These are phyloP conservation scores for Hysterangium stoloniferum DNA, from an alignment of 768 basidiomycete genomes.

Conservation along the genomic window DNA sequence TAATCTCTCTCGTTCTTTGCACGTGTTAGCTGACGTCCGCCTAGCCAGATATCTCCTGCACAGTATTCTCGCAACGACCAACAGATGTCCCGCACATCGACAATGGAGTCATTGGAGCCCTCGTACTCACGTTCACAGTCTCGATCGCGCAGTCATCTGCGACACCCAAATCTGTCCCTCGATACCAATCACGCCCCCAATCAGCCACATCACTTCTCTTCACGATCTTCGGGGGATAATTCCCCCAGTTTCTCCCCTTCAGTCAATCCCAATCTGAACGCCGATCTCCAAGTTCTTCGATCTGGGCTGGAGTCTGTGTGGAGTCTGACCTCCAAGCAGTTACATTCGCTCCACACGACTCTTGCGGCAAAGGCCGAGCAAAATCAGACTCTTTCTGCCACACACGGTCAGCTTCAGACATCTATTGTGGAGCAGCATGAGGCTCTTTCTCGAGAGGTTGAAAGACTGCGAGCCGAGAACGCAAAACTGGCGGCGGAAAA, in stretches of 20 bases:
- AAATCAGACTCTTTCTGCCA: not conserved
- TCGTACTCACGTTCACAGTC: too few species aligned
- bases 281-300: not conserved
- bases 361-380: not conserved
- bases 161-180: not conserved
- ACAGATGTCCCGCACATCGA: too few species aligned
- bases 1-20: too few species aligned
- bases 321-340: not conserved
- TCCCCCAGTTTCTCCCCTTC: not conserved
- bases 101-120: too few species aligned
- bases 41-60: too few species aligned
- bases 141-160: too few species aligned
- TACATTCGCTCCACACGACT: not conserved
- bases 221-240: not conserved
- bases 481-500: not conserved
- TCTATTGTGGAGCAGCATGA: not conserved
- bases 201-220: not conserved
- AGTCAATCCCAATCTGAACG: not conserved
- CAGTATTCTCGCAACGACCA: too few species aligned
- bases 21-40: too few species aligned
- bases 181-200: not conserved
- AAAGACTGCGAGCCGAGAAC: not conserved
- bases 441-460: not conserved
- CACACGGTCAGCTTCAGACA: not conserved
- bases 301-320: not conserved